Base-by-base conservation (phyloP, 1,284 basidiomycete genomes). In the Fomes fomentarius region DNA sequence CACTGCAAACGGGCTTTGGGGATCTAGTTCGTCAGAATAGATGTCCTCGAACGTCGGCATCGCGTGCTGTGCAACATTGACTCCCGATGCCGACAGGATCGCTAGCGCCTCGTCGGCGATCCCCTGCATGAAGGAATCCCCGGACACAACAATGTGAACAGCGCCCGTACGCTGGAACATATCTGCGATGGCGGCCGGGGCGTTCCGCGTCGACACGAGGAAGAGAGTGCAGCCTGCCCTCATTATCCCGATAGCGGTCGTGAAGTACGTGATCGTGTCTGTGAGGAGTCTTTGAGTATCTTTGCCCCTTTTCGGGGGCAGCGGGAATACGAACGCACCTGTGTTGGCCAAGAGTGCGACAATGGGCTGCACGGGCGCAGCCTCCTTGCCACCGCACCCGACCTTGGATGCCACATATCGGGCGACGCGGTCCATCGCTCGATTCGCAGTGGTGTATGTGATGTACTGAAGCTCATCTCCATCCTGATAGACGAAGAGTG, bases 191-290 rank as follows among this genome's bases (percentile, higher is more conserved):
- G 71, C 75, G 1, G 62, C 53, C 15, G 68, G 53, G 0, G 72
- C 73, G 54, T 78, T 77, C 28, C 75, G 68, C 3, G 72, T 69
- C 1, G 76, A 78, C 17, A 78, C 65, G 1, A 71, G 66, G 58
- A 77, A 77, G 4, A 61, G 56, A 1, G 54, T 53, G 56, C 60
- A 69, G 1, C 72, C 73, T 3, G 67, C 63, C 22, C 58, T 63
- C 40, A 66, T 48, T 14, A 73, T 63, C 17, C 71, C 71, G 19
- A 63, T 37, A 12, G 68, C 53, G 15, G 66, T 50, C 12, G 64
- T 61, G 30, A 66, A 65, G 54, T 70, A 74, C 0, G 69, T 70
- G 47, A 74, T 64, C 17, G 69, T 60, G 51, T 76, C 74, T 73
- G 40, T 33, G 0, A 38, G 38, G 12, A 22, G n/a, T 15, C 9